Evolutionary conservation across 371 early-diverging fungal species (phyloP), one percentile per base, ranked within the genome.

Genomic region (Mucor plumbeus): DNA sequence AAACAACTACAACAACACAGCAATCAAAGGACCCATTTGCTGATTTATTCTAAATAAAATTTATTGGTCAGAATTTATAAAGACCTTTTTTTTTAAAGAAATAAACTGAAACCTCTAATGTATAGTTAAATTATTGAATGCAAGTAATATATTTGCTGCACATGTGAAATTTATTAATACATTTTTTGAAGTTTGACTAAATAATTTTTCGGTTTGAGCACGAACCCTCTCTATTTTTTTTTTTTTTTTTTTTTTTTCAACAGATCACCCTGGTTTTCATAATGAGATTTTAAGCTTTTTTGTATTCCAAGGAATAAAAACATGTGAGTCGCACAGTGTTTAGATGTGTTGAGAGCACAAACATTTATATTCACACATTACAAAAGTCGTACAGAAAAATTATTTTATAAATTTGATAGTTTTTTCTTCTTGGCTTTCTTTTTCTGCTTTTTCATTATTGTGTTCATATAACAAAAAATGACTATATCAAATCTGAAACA

Each of bases 21-120:
- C 31, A 61, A 53, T 6, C 72, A 21, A 72, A 76, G 31, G 76
- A 76, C 34, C 76, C 76, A 44, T 76, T 76, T 70, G 73, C 73
- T 40, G 76, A 76, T 53, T 68, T 76, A 7, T 72, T 76, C 33
- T 76, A 70, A 70, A 43, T 21, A 64, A 26, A 63, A 13, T 31
- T 26, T 26, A 26, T 26, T 26, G 26, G 26, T 3, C 3, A 26
- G 26, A 26, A 26, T 26, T 26, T 26, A 26, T 26, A 26, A 26
- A 26, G 26, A 26, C 26, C 26, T 26, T 1, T 1, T 26, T 3
- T 26, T 26, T n/a, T n/a, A n/a, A 26, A 26, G 26, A 3, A 26
- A 26, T 26, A 26, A 26, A 1, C 26, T 26, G 3, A 26, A 26
- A 26, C 26, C 26, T 26, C 26, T 26, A 26, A 26, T 26, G 26